Percentiles rank a stretch among this genome's conserved stretches.
Conservation (phyloP, 2,329 filamentous ascomycete species). For the Emmonsia crescens region DNA sequence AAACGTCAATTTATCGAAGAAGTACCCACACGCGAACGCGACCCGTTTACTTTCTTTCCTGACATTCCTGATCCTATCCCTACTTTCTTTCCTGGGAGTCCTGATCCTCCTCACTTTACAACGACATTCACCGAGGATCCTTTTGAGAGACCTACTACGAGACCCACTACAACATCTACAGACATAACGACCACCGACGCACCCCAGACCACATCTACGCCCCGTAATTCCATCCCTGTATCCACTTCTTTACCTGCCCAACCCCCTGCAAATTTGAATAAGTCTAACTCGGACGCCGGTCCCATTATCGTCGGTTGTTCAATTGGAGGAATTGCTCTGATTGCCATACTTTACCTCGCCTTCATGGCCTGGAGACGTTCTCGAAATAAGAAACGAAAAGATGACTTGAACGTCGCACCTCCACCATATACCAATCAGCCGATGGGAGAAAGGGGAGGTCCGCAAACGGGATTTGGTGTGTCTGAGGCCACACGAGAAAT, state of each 20-base stretch:
- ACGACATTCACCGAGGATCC: background rate
- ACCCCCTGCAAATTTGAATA: background rate
- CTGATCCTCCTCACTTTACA: background rate
- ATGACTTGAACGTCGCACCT: background rate
- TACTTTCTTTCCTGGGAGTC: background rate
- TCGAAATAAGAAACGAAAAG: slow-evolving; percentile 5
- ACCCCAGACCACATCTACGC: background rate
- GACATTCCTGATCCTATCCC: background rate
- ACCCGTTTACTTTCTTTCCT: background rate
- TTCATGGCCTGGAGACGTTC: slow-evolving; percentile 11
- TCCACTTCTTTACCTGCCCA: slow-evolving; percentile 5
- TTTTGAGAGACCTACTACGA: background rate
- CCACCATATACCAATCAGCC: slow-evolving; percentile 1
- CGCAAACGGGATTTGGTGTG: background rate
- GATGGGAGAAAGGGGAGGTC: background rate
- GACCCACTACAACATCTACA: background rate
- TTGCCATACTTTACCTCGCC: slow-evolving; percentile 9
- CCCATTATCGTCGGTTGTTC: slow-evolving; percentile 12
- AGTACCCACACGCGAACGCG: background rate
- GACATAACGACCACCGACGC: background rate
- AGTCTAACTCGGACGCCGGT: slow-evolving; percentile 3
- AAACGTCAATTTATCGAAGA: background rate
- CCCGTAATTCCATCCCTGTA: background rate
- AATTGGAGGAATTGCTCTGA: slow-evolving; percentile 11
- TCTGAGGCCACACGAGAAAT: background rate